Base-by-base conservation (phyloP, 805 yeast genomes). In the Wickerhamiella domercqiae region DNA sequence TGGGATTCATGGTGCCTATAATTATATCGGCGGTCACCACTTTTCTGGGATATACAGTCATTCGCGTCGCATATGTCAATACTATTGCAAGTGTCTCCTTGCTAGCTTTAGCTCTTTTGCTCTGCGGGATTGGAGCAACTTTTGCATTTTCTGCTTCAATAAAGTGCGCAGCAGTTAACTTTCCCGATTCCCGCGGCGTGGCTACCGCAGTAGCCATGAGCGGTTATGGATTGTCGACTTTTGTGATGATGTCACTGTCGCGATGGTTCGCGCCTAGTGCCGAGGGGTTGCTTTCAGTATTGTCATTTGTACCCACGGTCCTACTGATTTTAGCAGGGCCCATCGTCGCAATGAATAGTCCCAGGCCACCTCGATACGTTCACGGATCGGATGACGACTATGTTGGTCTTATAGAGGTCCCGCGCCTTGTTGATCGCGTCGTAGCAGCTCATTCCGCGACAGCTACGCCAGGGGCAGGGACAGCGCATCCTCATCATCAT, bases 141-240 rank as follows among this genome's bases (percentile, higher is more conserved):
- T 68, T 70, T 40, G 66, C 78, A 29, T 72, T 71, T 50, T 64
- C 73, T 14, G 73, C 78, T 7, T 64, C 75, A 41, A 68, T 79
- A 50, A 79, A 79, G 51, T 78, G 84, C 50, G 75, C 83, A 40
- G 82, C 84, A 18, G 60, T 77, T 29, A 64, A 68, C 33, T 77
- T 73, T 50, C 87, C 93, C 0, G 62, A 68, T 31, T 60, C 68
- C 28, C 57, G 81, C 38, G 93, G 90, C 2, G 62, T 78, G 7
- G 86, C 90, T 3, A 75, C 90, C 0, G 71, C 83, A 0, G 62
- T 78, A 32, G 84, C 87, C 2, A 64, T 78, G 53, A 75, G 86
- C 1, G 67, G 78, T 32, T 78, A 75, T 53, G 93, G 93, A 0
- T 63, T 77, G 13, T 71, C 79, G 52, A 90, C 90, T 3, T 65